Conservation (phyloP, 495 filamentous ascomycete species). For the Trichoderma orchidacearum region DNA sequence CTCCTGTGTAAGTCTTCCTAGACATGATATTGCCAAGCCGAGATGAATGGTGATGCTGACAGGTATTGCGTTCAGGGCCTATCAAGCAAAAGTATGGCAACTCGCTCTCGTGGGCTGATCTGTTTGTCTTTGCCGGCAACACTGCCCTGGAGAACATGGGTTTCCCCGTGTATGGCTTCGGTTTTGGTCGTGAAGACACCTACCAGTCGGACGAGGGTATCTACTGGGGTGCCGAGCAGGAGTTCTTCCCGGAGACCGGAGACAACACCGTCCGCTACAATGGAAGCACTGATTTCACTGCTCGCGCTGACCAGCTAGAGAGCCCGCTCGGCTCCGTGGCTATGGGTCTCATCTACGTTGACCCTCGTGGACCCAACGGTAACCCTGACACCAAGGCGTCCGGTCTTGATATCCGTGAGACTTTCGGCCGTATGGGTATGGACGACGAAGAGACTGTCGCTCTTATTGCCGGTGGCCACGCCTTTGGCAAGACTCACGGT, state of each 20-base stretch:
- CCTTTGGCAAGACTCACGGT: constrained; percentile 65
- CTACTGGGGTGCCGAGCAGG: constrained; percentile 62
- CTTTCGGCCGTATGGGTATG: constrained; percentile 67
- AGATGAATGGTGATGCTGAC: too few relatives aligned
- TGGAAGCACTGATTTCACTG: constrained; percentile 28
- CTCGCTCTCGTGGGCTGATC: constrained; percentile 67
- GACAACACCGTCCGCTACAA: constrained; percentile 54
- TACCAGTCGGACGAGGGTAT: constrained; percentile 58
- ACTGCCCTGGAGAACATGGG: constrained; percentile 66
- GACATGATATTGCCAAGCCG: neutral
- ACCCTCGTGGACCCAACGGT: constrained; percentile 59
- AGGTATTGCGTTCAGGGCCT: constrained; percentile 44
- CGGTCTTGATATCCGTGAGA: constrained; percentile 52
- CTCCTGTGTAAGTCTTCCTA: constrained; percentile 32
- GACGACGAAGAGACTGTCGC: constrained; percentile 66
- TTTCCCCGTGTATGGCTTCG: constrained; percentile 58
- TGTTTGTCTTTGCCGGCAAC: constrained; percentile 56
- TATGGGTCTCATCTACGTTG: constrained; percentile 69
- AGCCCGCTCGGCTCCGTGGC: constrained; percentile 40
- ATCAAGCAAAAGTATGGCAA: constrained; percentile 72
- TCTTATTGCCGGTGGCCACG: constrained; percentile 61
- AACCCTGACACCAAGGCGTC: constrained; percentile 53
- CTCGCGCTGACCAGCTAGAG: constrained; percentile 40
- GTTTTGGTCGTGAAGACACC: constrained; percentile 51
- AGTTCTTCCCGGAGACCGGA: constrained; percentile 53